A percentile compares a stretch with the other conserved stretches of the same genome.
These are phyloP conservation scores for Linnemannia hyalina DNA, from an alignment of 192 early-diverging fungal species.

Conservation along the genomic window DNA sequence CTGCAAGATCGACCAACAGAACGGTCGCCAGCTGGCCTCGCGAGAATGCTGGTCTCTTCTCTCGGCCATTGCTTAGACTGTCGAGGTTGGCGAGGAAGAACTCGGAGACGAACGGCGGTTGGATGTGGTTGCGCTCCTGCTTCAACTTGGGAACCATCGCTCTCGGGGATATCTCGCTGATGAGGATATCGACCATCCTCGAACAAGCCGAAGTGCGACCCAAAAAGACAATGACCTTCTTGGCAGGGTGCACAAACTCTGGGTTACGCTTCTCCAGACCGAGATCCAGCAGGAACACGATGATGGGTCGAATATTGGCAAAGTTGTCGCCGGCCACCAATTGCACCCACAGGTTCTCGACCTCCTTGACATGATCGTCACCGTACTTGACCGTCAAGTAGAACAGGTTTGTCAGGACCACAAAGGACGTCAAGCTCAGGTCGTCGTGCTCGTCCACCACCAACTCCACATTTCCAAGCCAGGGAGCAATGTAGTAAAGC, in stretches of 20 bases:
- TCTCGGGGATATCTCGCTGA: conserved; percentile 76
- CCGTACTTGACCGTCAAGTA: conserved; percentile 88
- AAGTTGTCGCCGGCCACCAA: conserved; percentile 71
- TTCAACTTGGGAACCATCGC: conserved; percentile 74
- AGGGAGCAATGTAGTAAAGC: conserved; percentile 81
- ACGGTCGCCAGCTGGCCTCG: conserved; percentile 82
- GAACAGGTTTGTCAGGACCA: conserved; percentile 81
- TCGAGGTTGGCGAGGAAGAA: conserved; percentile 81
- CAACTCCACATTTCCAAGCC: conserved; percentile 84
- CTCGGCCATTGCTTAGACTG: conserved; percentile 71
- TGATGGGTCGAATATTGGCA: conserved; percentile 70
- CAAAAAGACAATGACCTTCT: conserved; percentile 83
- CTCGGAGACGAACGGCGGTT: conserved; percentile 38
- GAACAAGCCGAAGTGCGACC: conserved; percentile 72
- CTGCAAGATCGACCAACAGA: conserved; percentile 83
- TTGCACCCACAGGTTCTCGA: conserved; percentile 84
- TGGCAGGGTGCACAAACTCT: conserved; percentile 80
- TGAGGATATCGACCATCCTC: conserved; percentile 71
- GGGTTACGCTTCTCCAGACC: conserved; percentile 84
- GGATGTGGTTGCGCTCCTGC: conserved; percentile 44
- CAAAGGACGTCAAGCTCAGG: conserved; percentile 63
- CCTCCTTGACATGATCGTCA: conserved; percentile 80
- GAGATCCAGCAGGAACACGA: conserved; percentile 80
- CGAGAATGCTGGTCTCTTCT: conserved; percentile 78
- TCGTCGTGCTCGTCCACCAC: conserved; percentile 59